These are phyloP conservation scores for Rhododendron ovatum DNA, from an alignment of 148 eudicot species.

Conservation along the genomic window DNA sequence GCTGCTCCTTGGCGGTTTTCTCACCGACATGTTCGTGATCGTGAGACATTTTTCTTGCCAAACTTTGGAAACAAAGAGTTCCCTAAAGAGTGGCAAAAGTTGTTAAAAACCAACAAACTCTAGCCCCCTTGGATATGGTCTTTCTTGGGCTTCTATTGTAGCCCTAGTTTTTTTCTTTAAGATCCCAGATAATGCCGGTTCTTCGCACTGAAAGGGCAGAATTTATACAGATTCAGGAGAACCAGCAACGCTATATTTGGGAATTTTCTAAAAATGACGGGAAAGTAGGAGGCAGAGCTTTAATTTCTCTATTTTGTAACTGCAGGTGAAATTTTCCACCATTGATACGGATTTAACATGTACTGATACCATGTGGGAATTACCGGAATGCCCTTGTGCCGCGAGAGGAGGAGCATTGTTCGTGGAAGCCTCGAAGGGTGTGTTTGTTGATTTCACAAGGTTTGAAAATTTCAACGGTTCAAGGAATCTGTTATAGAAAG, in stretches of 20 bases:
- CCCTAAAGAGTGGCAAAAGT: neutral
- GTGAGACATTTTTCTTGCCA: neutral
- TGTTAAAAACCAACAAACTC: neutral
- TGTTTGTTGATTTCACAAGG: constrained; percentile 4
- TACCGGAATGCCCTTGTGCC: neutral
- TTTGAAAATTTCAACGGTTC: neutral
- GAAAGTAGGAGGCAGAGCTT: neutral
- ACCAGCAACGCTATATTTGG: neutral
- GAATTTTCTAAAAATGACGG: neutral
- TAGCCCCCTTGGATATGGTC: neutral
- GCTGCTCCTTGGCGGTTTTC: constrained; percentile 1
- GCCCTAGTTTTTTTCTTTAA: neutral
- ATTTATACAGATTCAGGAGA: neutral
- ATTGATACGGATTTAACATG: neutral
- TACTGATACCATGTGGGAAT: neutral
- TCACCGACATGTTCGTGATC: neutral
- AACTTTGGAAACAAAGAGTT: neutral
- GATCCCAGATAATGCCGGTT: neutral
- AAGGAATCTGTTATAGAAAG: neutral
- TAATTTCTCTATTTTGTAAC: neutral
- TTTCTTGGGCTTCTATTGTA: neutral
- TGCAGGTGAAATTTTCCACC: neutral
- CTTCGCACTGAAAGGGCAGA: neutral
- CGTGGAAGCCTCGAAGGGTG: neutral
- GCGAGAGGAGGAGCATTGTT: neutral